Percentiles rank a stretch among this genome's conserved stretches.
These are phyloP conservation scores for Alloascoidea africana DNA, from an alignment of 805 yeast species.

Conservation along the genomic window DNA sequence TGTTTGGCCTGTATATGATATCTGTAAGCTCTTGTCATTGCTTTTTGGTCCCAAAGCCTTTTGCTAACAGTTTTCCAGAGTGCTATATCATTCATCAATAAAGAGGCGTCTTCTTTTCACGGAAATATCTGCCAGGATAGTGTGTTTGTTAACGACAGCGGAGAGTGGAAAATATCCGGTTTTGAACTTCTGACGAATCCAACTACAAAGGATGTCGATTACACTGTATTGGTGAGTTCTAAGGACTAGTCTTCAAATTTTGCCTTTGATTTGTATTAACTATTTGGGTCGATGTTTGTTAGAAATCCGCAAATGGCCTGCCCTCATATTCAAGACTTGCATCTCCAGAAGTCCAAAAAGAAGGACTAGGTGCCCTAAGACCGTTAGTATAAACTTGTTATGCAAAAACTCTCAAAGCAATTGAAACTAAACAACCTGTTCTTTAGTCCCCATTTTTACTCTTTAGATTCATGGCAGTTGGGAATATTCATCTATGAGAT, in stretches of 20 bases:
- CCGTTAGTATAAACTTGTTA: conserved; percentile 14
- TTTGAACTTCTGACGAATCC: conserved; percentile 48
- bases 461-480: conserved; percentile 47
- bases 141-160: conserved; percentile 48
- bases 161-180: conserved; percentile 80
- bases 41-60: background rate
- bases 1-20: conserved; percentile 42
- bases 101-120: conserved; percentile 39
- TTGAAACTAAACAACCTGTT: background rate
- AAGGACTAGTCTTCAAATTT: too few species aligned
- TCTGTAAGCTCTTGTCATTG: conserved; percentile 12
- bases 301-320: too few species aligned
- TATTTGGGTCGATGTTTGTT: too few species aligned
- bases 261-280: too few species aligned
- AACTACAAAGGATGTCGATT: conserved; percentile 2
- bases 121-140: conserved; percentile 44
- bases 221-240: background rate
- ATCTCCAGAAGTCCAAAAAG: background rate
- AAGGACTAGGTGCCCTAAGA: conserved; percentile 9
- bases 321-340: too few species aligned
- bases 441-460: conserved; percentile 3
- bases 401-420: too few species aligned
- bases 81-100: conserved; percentile 25
- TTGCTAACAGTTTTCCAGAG: background rate
- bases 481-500: conserved; percentile 39